Base-by-base conservation (phyloP, 495 filamentous ascomycete species). In the Oidiodendron maius region DNA sequence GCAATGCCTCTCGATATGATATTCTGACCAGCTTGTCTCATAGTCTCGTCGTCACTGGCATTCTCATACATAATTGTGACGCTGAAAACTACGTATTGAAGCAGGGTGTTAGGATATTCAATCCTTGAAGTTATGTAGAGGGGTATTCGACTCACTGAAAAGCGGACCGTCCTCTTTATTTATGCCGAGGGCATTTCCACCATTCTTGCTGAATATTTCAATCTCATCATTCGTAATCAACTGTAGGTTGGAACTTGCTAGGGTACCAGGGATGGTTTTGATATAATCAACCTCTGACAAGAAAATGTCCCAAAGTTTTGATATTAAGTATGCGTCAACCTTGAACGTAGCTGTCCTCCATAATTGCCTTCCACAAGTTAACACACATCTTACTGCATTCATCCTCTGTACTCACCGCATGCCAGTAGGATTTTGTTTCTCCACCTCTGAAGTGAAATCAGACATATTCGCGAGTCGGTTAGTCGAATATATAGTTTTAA, bases 161-260 rank as follows among this genome's bases (percentile, higher is more conserved):
- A 37, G n/a, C 4, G 35, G 35, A 15, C 35, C 35, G 13, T 37
- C 35, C 4, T 17, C 35, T 4, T 37, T 17, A 5, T 37, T 15
- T 13, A 37, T 37, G 5, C 35, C 35, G 5, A 37, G 35, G 35
- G 13, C n/a, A 17, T 37, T 37, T 2, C 71, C 74, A 2, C 72
- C 74, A 35, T 59, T 60, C 37, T 67, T 66, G 13, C 50, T 39
- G 61, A 74, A 73, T 3, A 69, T 62, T 3, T 60, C 47, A 13
- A 71, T 63, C 26, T 65, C 63, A 4, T 61, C 51, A 15, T 55
- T 53, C 4, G 66, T 69, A 38, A 78, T 64, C 11, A 58, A 61
- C 44, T 78, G 71, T 39, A 68, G 62, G 35, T 68, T 52, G 1
- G 72, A 41, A 0, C 66, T 63, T 0, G 70, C 65, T 13, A 65